Evolutionary conservation across 305 asterid species (phyloP).

Genomic region (Fraxinus dipetala): DNA sequence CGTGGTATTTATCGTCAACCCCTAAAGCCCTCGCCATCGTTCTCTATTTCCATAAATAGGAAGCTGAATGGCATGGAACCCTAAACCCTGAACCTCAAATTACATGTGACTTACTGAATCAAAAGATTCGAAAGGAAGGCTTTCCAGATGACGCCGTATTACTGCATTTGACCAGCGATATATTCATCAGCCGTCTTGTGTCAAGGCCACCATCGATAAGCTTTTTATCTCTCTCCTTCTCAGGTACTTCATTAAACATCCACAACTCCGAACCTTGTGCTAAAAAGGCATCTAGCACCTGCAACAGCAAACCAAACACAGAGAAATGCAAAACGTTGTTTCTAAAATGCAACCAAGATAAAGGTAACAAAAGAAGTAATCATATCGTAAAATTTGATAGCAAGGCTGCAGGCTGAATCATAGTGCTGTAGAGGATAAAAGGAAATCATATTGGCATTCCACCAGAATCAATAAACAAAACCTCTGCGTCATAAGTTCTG

Average conservation of each 20-base stretch:
- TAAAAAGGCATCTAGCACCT: constrained; percentile 90
- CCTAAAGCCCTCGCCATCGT: too few relatives aligned
- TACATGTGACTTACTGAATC: constrained; percentile 61
- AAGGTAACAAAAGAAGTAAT: constrained; percentile 18
- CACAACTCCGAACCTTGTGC: constrained; percentile 84
- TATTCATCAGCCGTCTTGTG: constrained; percentile 58
- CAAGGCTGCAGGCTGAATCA: constrained; percentile 23
- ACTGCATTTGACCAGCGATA: constrained; percentile 78
- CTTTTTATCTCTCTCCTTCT: constrained; percentile 71
- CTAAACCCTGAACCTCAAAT: neutral
- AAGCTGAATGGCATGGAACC: too few relatives aligned
- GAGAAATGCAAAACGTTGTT: constrained; percentile 6
- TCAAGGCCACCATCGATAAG: constrained; percentile 84
- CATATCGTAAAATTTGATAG: constrained; percentile 24
- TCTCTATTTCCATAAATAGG: too few relatives aligned
- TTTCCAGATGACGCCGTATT: constrained; percentile 81
- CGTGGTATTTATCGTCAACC: too few relatives aligned
- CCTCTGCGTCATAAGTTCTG: constrained; percentile 31
- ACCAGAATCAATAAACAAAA: constrained; percentile 31
- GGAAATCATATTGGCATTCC: constrained; percentile 30
- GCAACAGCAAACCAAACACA: constrained; percentile 19
- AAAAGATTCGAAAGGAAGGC: constrained; percentile 87
- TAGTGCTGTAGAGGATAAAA: constrained; percentile 20
- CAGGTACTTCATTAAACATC: constrained; percentile 91
- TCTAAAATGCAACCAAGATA: constrained; percentile 15